Base-by-base conservation (phyloP, 78 protist genomes). In the Dictyostelium firmibasis region DNA sequence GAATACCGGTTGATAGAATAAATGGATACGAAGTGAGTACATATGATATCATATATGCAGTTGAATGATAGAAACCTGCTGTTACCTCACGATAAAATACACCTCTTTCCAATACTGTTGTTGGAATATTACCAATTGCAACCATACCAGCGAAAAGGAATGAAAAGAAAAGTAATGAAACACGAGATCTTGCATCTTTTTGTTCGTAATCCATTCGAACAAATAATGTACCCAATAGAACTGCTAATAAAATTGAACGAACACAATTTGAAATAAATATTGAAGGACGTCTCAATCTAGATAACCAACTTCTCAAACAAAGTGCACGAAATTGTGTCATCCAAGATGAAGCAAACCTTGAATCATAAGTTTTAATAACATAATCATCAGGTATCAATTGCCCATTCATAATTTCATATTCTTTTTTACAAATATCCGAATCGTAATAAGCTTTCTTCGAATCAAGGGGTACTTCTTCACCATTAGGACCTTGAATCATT, bases 101-200 rank as follows among this genome's bases (percentile, higher is more conserved):
- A 64, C 85, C 84, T 67, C 94, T 36, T 81, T 89, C 94, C 20
- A 89, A 47, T 41, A 83, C 84, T 4, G 87, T 81, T 3, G 87
- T 81, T 27, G 94, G 94, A 23, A 89, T 89, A 41, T 33, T 81
- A 43, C 83, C 76, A 44, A 89, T 89, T 5, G 88, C 94, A 8
- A 77, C 81, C 94, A 89, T 89, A 81, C 94, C 94, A 25, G 86
- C 94, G 38, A 89, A 89, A 41, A 89, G 14, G 47, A 89, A 67
- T 3, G 94, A 89, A 69, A 89, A 89, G 87, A 89, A 89, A 9
- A 89, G 44, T 72, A 89, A 35, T n/a, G 87, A 64, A 27, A 89
- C 94, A 62, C 86, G 79, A 27, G 36, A 47, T 67, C 94, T 69
- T n/a, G 94, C 94, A 69, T 89, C 94, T 2, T 27, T 25, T 81